Evolutionary conservation across 257 asterid genomes (phyloP).

Genomic region (Solanum appendiculatum): DNA sequence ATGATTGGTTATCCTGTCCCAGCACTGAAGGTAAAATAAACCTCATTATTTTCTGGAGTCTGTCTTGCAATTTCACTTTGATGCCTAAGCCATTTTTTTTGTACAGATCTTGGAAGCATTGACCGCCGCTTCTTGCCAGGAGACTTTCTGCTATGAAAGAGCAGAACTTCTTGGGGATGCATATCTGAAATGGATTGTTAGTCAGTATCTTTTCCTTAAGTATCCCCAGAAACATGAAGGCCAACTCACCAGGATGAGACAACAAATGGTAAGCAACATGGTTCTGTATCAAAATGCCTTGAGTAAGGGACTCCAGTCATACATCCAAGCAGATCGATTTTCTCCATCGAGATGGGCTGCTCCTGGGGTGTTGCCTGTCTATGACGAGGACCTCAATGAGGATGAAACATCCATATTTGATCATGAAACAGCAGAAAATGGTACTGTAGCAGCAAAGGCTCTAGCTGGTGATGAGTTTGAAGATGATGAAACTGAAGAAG

Average conservation of each 20-base stretch:
- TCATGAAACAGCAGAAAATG: slow-evolving; percentile 19
- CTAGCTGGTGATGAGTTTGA: slow-evolving; percentile 38
- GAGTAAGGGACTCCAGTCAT: slow-evolving; percentile 79
- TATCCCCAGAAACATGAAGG: slow-evolving; percentile 98
- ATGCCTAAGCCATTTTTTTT: not conserved
- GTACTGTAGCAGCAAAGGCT: slow-evolving; percentile 11
- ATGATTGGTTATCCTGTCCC: slow-evolving; percentile 68
- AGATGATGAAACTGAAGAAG: slow-evolving; percentile 85
- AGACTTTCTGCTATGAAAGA: slow-evolving; percentile 90
- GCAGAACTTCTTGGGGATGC: slow-evolving; percentile 98
- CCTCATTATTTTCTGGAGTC: not conserved
- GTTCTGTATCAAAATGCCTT: slow-evolving; percentile 75
- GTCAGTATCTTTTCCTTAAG: slow-evolving; percentile 81
- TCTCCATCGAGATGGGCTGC: slow-evolving; percentile 99
- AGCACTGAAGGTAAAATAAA: slow-evolving; percentile 49
- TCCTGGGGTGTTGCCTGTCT: slow-evolving; percentile 95
- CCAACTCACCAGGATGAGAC: slow-evolving; percentile 94
- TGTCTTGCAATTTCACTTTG: slow-evolving; percentile 1
- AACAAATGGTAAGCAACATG: slow-evolving; percentile 94
- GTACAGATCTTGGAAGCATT: slow-evolving; percentile 88
- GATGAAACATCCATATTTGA: slow-evolving; percentile 45
- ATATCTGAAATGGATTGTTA: slow-evolving; percentile 95
- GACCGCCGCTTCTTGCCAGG: slow-evolving; percentile 97
- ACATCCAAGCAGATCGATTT: slow-evolving; percentile 96
- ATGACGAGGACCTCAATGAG: slow-evolving; percentile 80